Evolutionary conservation across 2,329 filamentous ascomycete genomes (phyloP).

Genomic region (Colletotrichum filicis): DNA sequence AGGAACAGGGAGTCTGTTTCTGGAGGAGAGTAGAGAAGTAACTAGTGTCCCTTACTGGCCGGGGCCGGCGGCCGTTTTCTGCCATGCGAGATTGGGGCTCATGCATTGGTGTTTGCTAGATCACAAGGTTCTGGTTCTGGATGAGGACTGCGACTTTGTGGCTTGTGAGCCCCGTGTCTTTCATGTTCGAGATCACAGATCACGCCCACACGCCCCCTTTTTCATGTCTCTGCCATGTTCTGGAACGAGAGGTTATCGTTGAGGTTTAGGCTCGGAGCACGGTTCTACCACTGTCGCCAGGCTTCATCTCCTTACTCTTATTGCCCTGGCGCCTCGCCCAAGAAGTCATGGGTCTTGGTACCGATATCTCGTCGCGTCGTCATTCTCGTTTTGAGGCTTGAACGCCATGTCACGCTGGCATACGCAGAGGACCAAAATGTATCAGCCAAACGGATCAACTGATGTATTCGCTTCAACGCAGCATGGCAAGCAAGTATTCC

Average conservation of each 20-base stretch:
- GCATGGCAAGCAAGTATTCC: not conserved
- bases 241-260: not conserved
- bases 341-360: not conserved
- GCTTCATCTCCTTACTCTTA: not conserved
- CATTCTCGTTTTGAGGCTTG: not conserved
- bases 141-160: not conserved
- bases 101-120: not conserved
- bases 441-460: not conserved
- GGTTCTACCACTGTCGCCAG: slow-evolving; percentile 17
- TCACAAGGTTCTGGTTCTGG: not conserved
- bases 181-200: not conserved
- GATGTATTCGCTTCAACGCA: not conserved
- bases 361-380: slow-evolving; percentile 11
- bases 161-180: not conserved
- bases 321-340: not conserved
- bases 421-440: not conserved
- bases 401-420: not conserved
- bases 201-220: not conserved
- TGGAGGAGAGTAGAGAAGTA: not conserved
- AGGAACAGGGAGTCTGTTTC: not conserved
- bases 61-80: not conserved
- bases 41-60: not conserved
- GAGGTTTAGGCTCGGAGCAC: not conserved
- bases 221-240: not conserved
- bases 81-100: not conserved